Evolutionary conservation across 1,139 yeast species (phyloP).

Genomic region (Geotrichum aggregatum): DNA sequence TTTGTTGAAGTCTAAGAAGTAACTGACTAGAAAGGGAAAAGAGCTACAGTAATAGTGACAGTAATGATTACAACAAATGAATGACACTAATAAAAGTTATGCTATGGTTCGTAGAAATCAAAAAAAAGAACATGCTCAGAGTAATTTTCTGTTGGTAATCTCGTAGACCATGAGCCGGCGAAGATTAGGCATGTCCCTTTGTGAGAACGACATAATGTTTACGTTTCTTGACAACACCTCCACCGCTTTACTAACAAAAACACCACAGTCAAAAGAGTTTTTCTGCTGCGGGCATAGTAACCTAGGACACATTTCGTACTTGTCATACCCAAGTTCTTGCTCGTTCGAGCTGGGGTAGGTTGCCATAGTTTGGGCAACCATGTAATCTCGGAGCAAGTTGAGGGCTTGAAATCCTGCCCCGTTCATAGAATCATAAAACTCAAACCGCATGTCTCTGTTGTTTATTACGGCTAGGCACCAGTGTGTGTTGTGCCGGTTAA

Average conservation of each 20-base stretch:
- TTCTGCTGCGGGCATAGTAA: constrained; percentile 71
- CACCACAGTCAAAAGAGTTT: constrained; percentile 94
- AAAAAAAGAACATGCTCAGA: background rate
- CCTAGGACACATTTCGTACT: constrained; percentile 24
- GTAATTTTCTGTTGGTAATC: constrained; percentile 24
- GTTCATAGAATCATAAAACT: constrained; percentile 73
- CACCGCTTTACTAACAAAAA: constrained; percentile 79
- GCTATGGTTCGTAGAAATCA: too few relatives aligned
- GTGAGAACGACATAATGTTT: constrained; percentile 51
- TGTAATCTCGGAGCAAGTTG: constrained; percentile 48
- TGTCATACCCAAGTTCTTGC: constrained; percentile 25
- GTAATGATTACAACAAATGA: too few relatives aligned
- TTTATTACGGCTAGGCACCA: constrained; percentile 89
- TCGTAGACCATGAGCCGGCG: constrained; percentile 68
- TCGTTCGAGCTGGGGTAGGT: constrained; percentile 40
- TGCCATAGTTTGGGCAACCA: constrained; percentile 37
- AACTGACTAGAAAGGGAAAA: too few relatives aligned
- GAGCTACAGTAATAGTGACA: too few relatives aligned
- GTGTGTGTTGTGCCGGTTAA: constrained; percentile 75
- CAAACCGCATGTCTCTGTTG: constrained; percentile 52
- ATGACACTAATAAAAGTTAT: too few relatives aligned
- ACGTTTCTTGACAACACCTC: constrained; percentile 49
- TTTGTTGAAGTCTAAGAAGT: constrained; percentile 7
- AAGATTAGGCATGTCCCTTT: constrained; percentile 63
- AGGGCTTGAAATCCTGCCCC: constrained; percentile 54